phyloP scores from a whole-genome alignment of 768 basidiomycete genomes.

The Rhizopogon roseolus region DNA sequence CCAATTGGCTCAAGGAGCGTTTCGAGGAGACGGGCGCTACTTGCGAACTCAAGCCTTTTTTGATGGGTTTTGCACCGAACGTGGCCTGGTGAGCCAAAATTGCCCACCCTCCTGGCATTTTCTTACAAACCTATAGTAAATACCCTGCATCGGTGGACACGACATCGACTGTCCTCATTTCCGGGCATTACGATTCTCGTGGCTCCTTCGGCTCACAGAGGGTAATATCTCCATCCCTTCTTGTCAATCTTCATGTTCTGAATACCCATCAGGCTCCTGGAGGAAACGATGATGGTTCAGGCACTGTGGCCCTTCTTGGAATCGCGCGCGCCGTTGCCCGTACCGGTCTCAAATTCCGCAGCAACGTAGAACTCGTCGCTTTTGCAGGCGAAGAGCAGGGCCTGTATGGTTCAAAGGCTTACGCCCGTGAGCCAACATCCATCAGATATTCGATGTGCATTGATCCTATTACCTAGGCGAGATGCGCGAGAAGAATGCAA shows the following conservation, averaged over 20 bases:
- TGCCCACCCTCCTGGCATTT: not conserved
- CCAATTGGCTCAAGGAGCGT: slow-evolving; percentile 66
- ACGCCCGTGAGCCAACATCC: slow-evolving; percentile 58
- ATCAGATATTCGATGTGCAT: not conserved
- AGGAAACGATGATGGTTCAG: slow-evolving; percentile 61
- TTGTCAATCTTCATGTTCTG: not conserved
- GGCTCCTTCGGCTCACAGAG: slow-evolving; percentile 80
- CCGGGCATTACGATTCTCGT: slow-evolving; percentile 88
- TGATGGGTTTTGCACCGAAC: slow-evolving; percentile 76
- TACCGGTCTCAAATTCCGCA: slow-evolving; percentile 63
- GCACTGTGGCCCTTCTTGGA: slow-evolving; percentile 67
- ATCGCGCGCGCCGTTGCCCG: slow-evolving; percentile 74
- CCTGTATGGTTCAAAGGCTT: slow-evolving; percentile 69
- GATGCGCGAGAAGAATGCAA: slow-evolving; percentile 51
- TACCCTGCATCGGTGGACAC: slow-evolving; percentile 53
- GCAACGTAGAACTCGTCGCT: slow-evolving; percentile 73
- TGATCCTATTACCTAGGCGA: slow-evolving; percentile 37
- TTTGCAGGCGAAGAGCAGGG: slow-evolving; percentile 96
- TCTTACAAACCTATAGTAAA: slow-evolving; percentile 35
- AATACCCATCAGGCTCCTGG: slow-evolving; percentile 33
- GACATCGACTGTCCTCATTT: slow-evolving; percentile 65
- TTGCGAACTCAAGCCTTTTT: slow-evolving; percentile 66
- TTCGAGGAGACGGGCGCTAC: slow-evolving; percentile 74
- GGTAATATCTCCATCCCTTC: slow-evolving; percentile 11
- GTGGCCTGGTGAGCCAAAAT: slow-evolving; percentile 64